Evolutionary conservation across 257 asterid genomes (phyloP).

Genomic region (Solanum etuberosum): DNA sequence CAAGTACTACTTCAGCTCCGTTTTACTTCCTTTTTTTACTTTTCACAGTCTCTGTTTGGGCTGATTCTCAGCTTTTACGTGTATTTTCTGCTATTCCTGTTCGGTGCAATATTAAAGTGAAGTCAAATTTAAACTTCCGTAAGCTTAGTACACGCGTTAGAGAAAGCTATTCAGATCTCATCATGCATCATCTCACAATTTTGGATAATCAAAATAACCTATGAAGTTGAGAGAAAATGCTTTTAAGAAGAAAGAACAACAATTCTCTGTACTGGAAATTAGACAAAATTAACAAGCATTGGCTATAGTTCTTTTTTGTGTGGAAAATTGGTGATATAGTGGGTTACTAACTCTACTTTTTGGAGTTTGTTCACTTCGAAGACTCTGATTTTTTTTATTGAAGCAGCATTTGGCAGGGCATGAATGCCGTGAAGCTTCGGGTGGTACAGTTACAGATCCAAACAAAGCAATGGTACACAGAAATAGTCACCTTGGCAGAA

Average conservation of each 20-base stretch:
- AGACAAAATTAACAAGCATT: neutral
- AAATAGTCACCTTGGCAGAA: conserved; percentile 45
- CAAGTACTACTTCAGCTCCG: conserved; percentile 26
- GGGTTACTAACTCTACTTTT: neutral
- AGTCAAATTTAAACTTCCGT: neutral
- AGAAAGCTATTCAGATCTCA: neutral
- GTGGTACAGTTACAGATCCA: conserved; percentile 85
- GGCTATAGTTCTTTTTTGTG: neutral
- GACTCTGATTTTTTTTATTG: conserved; percentile 47
- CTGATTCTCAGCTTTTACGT: neutral
- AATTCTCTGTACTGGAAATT: neutral
- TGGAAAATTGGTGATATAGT: neutral
- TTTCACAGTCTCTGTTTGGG: neutral
- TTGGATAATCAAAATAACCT: neutral
- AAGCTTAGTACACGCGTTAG: neutral
- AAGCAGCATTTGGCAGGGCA: conserved; percentile 77
- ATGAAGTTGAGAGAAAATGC: neutral
- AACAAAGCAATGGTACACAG: conserved; percentile 37
- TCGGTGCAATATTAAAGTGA: neutral
- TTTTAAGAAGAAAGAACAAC: neutral
- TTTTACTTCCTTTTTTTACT: neutral
- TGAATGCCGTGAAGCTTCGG: conserved; percentile 47
- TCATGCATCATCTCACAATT: neutral
- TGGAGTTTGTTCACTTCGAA: conserved; percentile 11
- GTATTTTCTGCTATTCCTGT: neutral